Evolutionary conservation across 2,329 filamentous ascomycete species (phyloP), one percentile per base, ranked within the genome.

Genomic region (Aspergillus sp.): DNA sequence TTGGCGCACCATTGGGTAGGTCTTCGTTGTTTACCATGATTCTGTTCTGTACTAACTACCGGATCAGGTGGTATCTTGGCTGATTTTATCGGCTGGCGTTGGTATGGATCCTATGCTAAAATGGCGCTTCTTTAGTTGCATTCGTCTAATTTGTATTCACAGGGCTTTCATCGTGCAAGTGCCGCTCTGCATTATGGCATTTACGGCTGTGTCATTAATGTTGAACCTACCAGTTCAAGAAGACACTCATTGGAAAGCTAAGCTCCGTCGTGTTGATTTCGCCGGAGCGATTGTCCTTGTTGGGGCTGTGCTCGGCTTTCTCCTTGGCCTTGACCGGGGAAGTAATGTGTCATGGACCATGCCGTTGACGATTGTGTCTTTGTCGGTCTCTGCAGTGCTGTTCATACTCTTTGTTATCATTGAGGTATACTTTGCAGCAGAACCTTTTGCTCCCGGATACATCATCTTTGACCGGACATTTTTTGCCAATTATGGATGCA

Each of bases 401-500:
- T 87, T 88, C 61, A 64, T 74, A 19, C 51, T 81, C n/a, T 90
- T 91, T 64, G 55, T 88, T 20, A 62, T 83, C 20, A 75, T 90
- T 47, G 88, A 91, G 68, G 75, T 77, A 54, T 80, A 79, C 52
- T 66, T 88, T 9, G 86, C 86, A 0, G 67, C 74, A 0, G 78
- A 89, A 49, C 87, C 88, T 0, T 88, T 91, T 56, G 86, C 86
- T 0, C 87, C 88, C 0, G 80, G 83, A 7, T 84, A 82, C 57
- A 80, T 90, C 56, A 84, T 90, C 53, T 82, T 88, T 59, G 77
- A 85, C 60, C 74, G 76, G 5, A 77, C 77, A 5, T 74, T 90
- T 23, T 75, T 88, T 44, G 80, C 85, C 2, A 81, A 79, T 62
- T 90, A 85, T 57, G 66, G 82, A 1, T 81, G 80, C 63, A 89